phyloP scores from a whole-genome alignment of 169 alveolate genomes.

The Plasmodium sp. region DNA sequence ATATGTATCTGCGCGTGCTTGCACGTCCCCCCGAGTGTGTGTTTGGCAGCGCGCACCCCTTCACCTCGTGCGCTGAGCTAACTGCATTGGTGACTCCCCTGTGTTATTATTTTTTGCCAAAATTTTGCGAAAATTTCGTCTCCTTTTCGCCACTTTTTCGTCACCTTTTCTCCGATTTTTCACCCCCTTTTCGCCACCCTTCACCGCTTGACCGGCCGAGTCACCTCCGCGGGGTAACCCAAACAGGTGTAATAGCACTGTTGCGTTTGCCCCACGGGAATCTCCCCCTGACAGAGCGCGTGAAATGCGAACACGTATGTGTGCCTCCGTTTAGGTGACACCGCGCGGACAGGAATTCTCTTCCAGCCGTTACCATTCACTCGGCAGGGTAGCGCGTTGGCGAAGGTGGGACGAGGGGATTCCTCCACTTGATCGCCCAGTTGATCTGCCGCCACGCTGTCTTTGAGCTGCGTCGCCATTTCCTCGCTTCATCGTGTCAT shows the following conservation, averaged over 20 bases:
- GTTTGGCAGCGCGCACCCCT: not conserved
- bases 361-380: not conserved
- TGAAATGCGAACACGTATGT: not conserved
- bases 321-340: not conserved
- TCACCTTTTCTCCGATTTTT: not conserved
- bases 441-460: not conserved
- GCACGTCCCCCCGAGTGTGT: not conserved
- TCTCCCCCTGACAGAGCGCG: not conserved
- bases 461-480: no score
- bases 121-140: no score
- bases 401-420: not conserved
- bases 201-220: not conserved
- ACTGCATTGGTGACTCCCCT: not conserved
- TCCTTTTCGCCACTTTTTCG: not conserved
- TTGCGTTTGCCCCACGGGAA: not conserved
- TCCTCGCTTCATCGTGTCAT: not conserved
- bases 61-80: not conserved
- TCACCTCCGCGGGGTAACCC: not conserved
- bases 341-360: not conserved
- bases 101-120: not conserved
- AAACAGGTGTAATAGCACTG: not conserved
- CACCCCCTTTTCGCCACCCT: not conserved
- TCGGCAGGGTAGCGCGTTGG: not conserved
- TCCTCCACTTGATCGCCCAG: not conserved
- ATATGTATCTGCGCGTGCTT: not conserved